phyloP scores from a whole-genome alignment of 2,329 filamentous ascomycete genomes.

The Nemania diffusa region DNA sequence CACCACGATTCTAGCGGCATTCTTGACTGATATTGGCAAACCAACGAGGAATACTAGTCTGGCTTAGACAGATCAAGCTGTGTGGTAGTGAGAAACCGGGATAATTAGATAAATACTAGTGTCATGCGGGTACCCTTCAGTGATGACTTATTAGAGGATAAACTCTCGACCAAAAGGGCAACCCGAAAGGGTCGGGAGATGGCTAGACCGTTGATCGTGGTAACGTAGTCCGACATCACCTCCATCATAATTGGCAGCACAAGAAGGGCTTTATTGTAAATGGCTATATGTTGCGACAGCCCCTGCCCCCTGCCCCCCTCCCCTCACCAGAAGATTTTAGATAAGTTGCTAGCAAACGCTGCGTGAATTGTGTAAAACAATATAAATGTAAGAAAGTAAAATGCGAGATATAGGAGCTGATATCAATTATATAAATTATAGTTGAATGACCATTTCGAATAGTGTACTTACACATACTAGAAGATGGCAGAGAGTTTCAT shows the following conservation, averaged over 20 bases:
- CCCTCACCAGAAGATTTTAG: no score
- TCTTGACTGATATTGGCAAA: no score
- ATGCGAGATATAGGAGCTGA: neutral
- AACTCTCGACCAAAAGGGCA: neutral
- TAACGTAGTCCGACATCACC: neutral
- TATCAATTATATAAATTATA: neutral
- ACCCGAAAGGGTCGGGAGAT: neutral
- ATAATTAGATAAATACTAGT: no score
- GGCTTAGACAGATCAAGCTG: no score
- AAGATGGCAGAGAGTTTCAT: neutral
- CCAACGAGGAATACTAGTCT: no score
- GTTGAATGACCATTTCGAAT: neutral
- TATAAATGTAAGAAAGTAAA: neutral
- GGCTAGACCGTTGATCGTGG: neutral
- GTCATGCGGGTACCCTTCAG: neutral
- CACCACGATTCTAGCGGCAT: no score
- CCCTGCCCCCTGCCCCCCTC: neutral
- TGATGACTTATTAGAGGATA: neutral
- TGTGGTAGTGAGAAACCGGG: no score
- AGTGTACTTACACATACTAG: neutral
- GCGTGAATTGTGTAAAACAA: neutral
- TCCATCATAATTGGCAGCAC: neutral
- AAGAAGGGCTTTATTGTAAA: neutral
- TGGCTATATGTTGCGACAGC: neutral
- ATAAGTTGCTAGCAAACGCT: neutral